Percentiles rank a stretch among this genome's conserved stretches.
phyloP scores from a whole-genome alignment of 176 grass and related monocot genomes.

The Juncus effusus region DNA sequence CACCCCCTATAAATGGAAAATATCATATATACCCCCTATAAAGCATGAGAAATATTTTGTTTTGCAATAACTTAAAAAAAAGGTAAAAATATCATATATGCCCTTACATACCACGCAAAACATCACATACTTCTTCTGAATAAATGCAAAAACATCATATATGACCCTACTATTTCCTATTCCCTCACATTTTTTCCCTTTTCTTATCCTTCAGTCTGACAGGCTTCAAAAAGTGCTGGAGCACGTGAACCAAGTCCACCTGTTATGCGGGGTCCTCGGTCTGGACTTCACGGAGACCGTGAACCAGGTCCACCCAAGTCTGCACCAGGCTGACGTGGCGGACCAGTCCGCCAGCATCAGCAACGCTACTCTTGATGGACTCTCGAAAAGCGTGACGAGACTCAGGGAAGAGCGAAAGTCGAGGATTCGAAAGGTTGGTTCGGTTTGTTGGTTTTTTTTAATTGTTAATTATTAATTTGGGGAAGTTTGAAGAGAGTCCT shows the following conservation, averaged over 20 bases:
- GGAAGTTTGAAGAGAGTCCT: too few relatives aligned
- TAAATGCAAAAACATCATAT: too few relatives aligned
- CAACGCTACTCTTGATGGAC: constrained; percentile 67
- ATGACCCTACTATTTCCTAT: too few relatives aligned
- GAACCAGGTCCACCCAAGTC: constrained; percentile 82
- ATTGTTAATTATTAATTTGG: not conserved
- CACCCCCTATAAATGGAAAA: too few relatives aligned
- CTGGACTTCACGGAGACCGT: constrained; percentile 71
- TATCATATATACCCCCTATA: too few relatives aligned
- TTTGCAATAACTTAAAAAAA: too few relatives aligned
- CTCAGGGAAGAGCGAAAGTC: constrained; percentile 68
- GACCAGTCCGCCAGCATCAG: constrained; percentile 78
- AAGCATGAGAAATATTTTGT: too few relatives aligned
- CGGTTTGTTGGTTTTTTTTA: constrained; percentile 2
- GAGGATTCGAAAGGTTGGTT: constrained; percentile 64
- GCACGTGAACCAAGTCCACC: constrained; percentile 86
- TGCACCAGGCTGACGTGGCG: constrained; percentile 54
- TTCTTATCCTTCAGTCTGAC: constrained; percentile 50
- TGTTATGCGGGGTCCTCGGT: constrained; percentile 75
- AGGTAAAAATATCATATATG: too few relatives aligned
- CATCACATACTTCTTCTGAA: too few relatives aligned
- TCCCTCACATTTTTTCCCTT: too few relatives aligned
- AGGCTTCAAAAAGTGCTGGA: constrained; percentile 82
- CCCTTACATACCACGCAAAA: too few relatives aligned
- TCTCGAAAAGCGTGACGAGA: constrained; percentile 53